Evolutionary conservation across 768 basidiomycete species (phyloP).

Genomic region (Boletus eberwhitei): DNA sequence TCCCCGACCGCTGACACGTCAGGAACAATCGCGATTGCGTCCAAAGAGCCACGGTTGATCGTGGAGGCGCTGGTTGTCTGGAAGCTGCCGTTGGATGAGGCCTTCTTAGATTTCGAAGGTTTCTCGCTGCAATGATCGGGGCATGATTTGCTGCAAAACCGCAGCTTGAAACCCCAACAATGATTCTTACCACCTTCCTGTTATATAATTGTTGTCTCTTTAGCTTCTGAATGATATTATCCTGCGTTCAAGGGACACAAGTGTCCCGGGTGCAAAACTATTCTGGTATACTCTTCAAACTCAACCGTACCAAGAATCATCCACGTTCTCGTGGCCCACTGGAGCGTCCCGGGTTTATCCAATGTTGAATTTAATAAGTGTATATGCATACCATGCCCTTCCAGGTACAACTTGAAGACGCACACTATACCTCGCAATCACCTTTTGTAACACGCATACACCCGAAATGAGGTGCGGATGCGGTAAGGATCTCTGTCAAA

Average conservation of each 20-base stretch:
- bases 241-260: too few species aligned
- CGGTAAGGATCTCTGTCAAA: neutral
- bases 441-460: too few species aligned
- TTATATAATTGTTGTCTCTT: neutral
- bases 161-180: neutral
- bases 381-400: neutral
- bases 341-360: neutral
- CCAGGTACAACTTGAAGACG: neutral
- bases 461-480: neutral
- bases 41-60: conserved; percentile 54
- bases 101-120: conserved; percentile 70
- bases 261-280: too few species aligned
- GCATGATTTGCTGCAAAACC: neutral
- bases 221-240: neutral
- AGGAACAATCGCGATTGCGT: neutral
- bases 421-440: neutral
- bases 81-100: conserved; percentile 74
- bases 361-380: neutral
- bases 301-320: neutral
- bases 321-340: neutral
- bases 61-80: conserved; percentile 80
- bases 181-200: neutral
- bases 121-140: conserved; percentile 36
- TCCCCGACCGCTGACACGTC: conserved; percentile 2
- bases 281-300: neutral